Evolutionary conservation across 352 stramenopile species (phyloP).

Genomic region (Pythium aquatile): DNA sequence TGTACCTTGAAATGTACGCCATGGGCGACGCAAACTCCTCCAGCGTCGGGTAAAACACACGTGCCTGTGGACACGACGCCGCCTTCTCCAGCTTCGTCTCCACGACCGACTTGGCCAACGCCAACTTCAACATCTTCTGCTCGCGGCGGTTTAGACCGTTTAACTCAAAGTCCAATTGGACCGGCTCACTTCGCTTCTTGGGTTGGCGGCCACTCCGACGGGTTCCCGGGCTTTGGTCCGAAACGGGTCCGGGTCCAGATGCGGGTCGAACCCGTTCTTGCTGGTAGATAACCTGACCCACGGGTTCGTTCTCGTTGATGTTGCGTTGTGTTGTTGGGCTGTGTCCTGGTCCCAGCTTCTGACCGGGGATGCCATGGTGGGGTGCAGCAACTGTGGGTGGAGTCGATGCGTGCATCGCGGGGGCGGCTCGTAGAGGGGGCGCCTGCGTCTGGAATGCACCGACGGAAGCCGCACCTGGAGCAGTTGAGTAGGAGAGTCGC

Average conservation of each 20-base stretch:
- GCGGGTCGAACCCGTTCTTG: constrained; percentile 14
- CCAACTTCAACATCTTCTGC: constrained; percentile 67
- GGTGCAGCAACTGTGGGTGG: neutral
- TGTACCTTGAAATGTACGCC: constrained; percentile 83
- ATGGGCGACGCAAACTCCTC: constrained; percentile 88
- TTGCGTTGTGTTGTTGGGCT: constrained; percentile 11
- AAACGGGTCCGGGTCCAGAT: constrained; percentile 10
- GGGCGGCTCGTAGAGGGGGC: neutral
- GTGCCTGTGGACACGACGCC: constrained; percentile 34
- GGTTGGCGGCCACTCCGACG: constrained; percentile 30
- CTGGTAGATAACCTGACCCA: neutral
- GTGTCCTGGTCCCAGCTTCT: constrained; percentile 6
- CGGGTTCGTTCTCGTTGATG: neutral
- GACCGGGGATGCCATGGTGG: neutral
- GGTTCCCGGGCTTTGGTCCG: constrained; percentile 8
- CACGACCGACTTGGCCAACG: constrained; percentile 45
- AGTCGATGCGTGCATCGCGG: neutral
- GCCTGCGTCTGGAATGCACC: constrained; percentile 9
- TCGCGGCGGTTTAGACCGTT: constrained; percentile 29
- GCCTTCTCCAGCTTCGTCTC: constrained; percentile 46
- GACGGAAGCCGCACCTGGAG: neutral
- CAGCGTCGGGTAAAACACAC: constrained; percentile 77
- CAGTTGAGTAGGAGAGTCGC: constrained; percentile 5
- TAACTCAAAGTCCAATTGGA: constrained; percentile 30
- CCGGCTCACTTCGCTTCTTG: constrained; percentile 39